Base-by-base conservation (phyloP, 371 early-diverging fungal genomes). In the Phascolomyces articulosus region DNA sequence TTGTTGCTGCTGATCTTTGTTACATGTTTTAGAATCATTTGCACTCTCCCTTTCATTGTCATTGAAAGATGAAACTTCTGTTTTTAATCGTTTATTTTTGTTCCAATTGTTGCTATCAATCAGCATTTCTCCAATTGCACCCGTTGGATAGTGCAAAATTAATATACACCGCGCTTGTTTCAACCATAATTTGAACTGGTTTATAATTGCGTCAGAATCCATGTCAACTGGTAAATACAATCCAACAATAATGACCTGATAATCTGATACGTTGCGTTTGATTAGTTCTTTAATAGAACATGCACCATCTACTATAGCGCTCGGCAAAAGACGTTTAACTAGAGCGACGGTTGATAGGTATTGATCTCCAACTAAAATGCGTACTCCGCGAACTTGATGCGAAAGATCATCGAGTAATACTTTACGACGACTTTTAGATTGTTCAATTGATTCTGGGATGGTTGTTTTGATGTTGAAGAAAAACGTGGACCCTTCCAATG, bases 401-500 rank as follows among this genome's bases (percentile, higher is more conserved):
- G 63, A n/a, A 0, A 80, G 62, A 0, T 34, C 34, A 1, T 27
- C 20, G 4, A 29, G 20, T n/a, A 60, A 23, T 10, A 38, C 41
- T 3, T 60, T 58, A 16, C 67, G 58, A 2, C 72, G 75, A 4
- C 67, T 55, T 18, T 72, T 74, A 2, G 53, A n/a, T 31, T 73
- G 70, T 28, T 75, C 56, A 26, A 67, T 68, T 2, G 69, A 73
- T 16, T 60, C 75, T 10, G 75, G 69, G 0, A 83, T 59, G 9
- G n/a, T n/a, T n/a, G 70, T 66, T 23, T 11, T 34, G 34, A 82
- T 73, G 9, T 77, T 72, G 55, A 86, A 86, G 18, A 72, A 80
- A 56, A 88, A 88, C 6, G 82, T 80, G 11, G 87, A 80, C 0
- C 88, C 88, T 23, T 80, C 58, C 15, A 75, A 83, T 41, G 84